Evolutionary conservation across 1,284 basidiomycete species (phyloP), one percentile per base, ranked within the genome.

Genomic region (Ceratobasidium sp.): DNA sequence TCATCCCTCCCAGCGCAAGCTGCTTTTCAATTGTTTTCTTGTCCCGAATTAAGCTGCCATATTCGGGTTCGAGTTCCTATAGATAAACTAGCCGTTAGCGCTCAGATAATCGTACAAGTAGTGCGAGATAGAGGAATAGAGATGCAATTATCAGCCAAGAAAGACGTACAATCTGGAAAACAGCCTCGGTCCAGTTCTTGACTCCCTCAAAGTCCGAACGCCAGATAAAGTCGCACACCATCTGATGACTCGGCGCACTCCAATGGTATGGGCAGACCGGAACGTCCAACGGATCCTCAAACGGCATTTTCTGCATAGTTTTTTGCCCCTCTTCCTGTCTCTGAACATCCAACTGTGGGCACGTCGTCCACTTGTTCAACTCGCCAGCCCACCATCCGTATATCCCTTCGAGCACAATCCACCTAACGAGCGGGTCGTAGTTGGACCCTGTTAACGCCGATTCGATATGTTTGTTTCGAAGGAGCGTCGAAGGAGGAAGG

Each of bases 361-460:
- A 96, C 2, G 82, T 80, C 42, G 94, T 84, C 95, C 94, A 96
- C 4, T 82, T 80, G 0, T 88, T 82, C 26, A 89, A 80, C 52
- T 93, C 90, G 77, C 87, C 84, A 12, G 86, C 83, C 91, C 93
- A 96, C 82, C 88, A 87, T 28, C 87, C 85, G 38, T 91, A 85
- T 52, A 95, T 84, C 44, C 96, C 96, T 82, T 98, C 95, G 88
- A 89, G 91, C 82, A 96, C 90, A 80, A 97, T 91, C 79, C 92
- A 94, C 40, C 96, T 92, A 77, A 97, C 88, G 84, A 94, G 96
- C 0, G 95, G 90, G 85, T 97, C 96, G 83, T 96, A 97, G 81
- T 94, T 94, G 4, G 93, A 89, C 17, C 91, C 94, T 23, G 89
- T 90, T 13, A 97, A 88, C 23, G 91, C 86, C 50, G 84, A 84